A percentile compares a stretch with the other conserved stretches of the same genome.
Conservation (phyloP, 2,329 filamentous ascomycete species). For the Colletotrichum australisinense region DNA sequence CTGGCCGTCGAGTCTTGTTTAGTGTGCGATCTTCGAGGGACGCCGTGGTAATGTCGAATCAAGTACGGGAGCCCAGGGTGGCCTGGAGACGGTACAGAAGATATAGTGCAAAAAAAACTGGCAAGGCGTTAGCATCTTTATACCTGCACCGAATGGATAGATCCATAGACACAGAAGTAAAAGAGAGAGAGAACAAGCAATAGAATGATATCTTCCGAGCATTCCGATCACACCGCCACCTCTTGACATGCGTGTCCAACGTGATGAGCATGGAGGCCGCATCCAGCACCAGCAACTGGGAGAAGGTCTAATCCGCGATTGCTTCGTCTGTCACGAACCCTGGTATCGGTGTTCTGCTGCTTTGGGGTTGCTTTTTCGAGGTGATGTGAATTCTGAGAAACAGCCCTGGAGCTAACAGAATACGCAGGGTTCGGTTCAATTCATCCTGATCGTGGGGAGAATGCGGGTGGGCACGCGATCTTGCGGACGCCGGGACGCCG, state of each 20-base stretch:
- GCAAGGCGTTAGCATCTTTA: conserved; percentile 32
- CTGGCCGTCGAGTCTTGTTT: conserved; percentile 1
- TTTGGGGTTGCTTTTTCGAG: not conserved
- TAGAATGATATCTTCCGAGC: conserved; percentile 20
- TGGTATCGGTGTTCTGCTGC: not conserved
- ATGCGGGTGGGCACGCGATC: conserved; percentile 25
- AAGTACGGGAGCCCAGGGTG: not conserved
- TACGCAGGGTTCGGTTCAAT: not conserved
- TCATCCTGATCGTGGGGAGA: not conserved
- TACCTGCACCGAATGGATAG: conserved; percentile 13
- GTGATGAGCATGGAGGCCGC: not conserved
- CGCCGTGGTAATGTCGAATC: conserved; percentile 8
- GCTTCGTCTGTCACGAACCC: not conserved
- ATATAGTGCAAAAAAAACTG: not conserved
- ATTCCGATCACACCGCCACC: conserved; percentile 3
- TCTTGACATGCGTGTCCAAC: not conserved
- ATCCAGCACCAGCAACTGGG: not conserved
- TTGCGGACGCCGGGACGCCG: not conserved
- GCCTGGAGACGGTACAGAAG: conserved; percentile 2
- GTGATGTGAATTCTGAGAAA: not conserved
- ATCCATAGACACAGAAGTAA: conserved; percentile 18
- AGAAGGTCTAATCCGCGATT: not conserved
- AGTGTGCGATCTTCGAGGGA: conserved; percentile 10
- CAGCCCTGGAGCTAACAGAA: not conserved
- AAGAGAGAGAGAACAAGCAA: conserved; percentile 14